phyloP scores from a whole-genome alignment of 257 asterid genomes.

The Solanum gracilifrons region DNA sequence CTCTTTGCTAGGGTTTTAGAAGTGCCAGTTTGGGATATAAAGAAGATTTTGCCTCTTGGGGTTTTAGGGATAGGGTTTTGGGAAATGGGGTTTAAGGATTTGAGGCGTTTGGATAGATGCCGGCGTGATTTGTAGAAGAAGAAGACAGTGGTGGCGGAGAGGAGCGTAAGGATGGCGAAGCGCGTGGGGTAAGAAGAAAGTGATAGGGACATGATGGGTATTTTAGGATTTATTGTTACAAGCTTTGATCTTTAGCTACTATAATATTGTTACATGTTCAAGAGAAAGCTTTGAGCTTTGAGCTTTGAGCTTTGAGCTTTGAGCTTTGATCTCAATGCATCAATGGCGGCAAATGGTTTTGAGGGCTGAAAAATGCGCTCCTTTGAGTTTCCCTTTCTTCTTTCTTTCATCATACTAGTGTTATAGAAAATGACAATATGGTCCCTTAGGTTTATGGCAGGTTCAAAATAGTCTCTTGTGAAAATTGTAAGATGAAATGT shows the following conservation, averaged over 20 bases:
- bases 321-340: background rate
- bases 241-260: background rate
- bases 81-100: constrained; percentile 2
- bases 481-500: no score
- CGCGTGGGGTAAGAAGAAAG: constrained; percentile 36
- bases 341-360: background rate
- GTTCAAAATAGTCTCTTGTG: background rate
- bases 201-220: constrained; percentile 41
- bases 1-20: constrained; percentile 83
- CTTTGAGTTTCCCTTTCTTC: background rate
- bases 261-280: background rate
- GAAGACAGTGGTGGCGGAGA: constrained; percentile 73
- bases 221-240: background rate
- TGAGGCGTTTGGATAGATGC: constrained; percentile 41
- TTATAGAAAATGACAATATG: background rate
- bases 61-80: constrained; percentile 1
- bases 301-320: no score
- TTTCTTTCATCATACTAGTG: background rate
- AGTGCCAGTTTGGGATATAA: constrained; percentile 69
- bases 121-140: constrained; percentile 76
- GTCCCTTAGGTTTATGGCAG: background rate
- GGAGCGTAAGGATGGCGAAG: constrained; percentile 53
- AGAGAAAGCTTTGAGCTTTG: background rate
- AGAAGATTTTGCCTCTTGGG: constrained; percentile 62
- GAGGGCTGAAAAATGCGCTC: background rate